These are phyloP conservation scores for Pythium pyrilobum DNA, from an alignment of 352 stramenopile species.

Conservation along the genomic window DNA sequence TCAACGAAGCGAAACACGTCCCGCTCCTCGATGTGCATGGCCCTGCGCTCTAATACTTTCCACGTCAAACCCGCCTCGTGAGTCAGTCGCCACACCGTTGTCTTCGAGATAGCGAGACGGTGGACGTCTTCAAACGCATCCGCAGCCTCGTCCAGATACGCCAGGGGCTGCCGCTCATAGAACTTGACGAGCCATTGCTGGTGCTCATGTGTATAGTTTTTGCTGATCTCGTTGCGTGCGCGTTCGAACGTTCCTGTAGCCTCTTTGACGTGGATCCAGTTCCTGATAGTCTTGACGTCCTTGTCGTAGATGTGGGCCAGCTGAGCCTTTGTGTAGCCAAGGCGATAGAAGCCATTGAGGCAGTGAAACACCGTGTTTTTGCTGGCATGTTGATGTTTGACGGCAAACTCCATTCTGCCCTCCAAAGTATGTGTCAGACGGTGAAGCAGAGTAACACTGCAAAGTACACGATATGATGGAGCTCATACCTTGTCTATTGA, in stretches of 20 bases:
- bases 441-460: no score
- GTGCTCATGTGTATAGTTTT: not conserved
- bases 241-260: conserved; percentile 15
- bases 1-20: conserved; percentile 19
- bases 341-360: conserved; percentile 19
- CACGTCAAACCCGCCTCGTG: conserved; percentile 11
- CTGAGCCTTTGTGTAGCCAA: conserved; percentile 8
- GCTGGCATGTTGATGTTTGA: not conserved
- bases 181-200: not conserved
- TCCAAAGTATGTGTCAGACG: no score
- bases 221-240: not conserved
- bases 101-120: not conserved
- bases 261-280: conserved; percentile 21
- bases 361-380: conserved; percentile 22
- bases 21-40: conserved; percentile 20
- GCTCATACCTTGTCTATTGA: no score
- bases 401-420: not conserved
- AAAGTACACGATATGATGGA: no score
- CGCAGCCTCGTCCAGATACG: not conserved
- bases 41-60: conserved; percentile 18
- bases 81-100: conserved; percentile 1
- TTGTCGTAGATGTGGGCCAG: conserved; percentile 21
- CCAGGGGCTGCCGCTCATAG: not conserved
- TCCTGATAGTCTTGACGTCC: conserved; percentile 14
- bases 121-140: not conserved